Evolutionary conservation across 306 rosid genomes (phyloP), one percentile per base, ranked within the genome.

Genomic region (Boehmeria nivea): DNA sequence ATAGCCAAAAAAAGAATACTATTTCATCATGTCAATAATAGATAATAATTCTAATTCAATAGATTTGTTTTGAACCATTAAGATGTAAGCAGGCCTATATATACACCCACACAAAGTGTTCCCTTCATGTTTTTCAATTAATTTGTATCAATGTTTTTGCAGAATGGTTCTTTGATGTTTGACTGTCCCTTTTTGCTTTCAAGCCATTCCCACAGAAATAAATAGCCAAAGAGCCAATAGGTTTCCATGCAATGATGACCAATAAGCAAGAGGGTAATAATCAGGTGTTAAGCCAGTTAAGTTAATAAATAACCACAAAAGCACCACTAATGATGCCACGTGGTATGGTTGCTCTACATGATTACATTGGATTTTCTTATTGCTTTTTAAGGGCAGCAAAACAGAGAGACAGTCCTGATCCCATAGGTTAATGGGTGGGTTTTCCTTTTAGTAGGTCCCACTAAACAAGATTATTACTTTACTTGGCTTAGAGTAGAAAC

Each of bases 271-370:
- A 51, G 6, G n/a, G 36, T 12, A 6, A 27, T 26, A 24, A 27
- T 51, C 38, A 51, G 38, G 36, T 15, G 11, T 51, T 51, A n/a
- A n/a, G 14, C 6, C 37, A 51, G 37, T 27, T 50, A 21, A 23
- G 22, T 23, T 3, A 50, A n/a, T n/a, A n/a, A n/a, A n/a, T n/a
- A n/a, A 7, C 19, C 21, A 16, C 22, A 26, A 51, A 54, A 17
- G 26, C 7, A 34, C 33, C 31, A 49, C 15, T 40, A 33, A 54
- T 58, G 36, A 55, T 25, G 64, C 40, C 53, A 55, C 54, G 46
- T 47, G 47, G 20, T 17, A 6, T 6, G 12, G 31, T 19, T 50
- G 45, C 53, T n/a, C 22, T 3, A 51, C 54, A 38, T 56, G 60
- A 65, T 59, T 59, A 42, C 6, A 17, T 42, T 42, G 18, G 12